Percentiles rank a stretch among this genome's conserved stretches.
Conservation (phyloP, 2,329 filamentous ascomycete species). For the Scolecobasidium constrictum region DNA sequence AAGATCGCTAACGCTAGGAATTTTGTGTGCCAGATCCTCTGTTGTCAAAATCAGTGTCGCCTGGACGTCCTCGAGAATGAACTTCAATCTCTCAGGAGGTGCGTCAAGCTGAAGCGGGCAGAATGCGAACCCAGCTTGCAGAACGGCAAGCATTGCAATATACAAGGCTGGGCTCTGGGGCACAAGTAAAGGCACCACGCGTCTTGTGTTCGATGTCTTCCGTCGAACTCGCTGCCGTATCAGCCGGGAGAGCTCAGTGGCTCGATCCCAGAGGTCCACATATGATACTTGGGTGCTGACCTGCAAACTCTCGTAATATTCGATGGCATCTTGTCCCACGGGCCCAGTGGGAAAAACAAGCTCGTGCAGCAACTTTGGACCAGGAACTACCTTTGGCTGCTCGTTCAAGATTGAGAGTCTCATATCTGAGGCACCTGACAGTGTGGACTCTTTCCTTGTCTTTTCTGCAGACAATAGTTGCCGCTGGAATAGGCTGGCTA, state of each 20-base stretch:
- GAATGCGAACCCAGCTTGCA: slow-evolving; percentile 76
- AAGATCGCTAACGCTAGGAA: slow-evolving; percentile 25
- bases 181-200: slow-evolving; percentile 63
- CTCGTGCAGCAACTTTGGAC: slow-evolving; percentile 48
- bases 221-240: slow-evolving; percentile 25
- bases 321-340: slow-evolving; percentile 42
- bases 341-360: slow-evolving; percentile 41
- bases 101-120: slow-evolving; percentile 74
- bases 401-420: slow-evolving; percentile 49
- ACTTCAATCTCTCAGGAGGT: slow-evolving; percentile 64
- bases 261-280: slow-evolving; percentile 46
- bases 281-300: slow-evolving; percentile 46
- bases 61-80: slow-evolving; percentile 68
- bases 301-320: slow-evolving; percentile 46
- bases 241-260: slow-evolving; percentile 43
- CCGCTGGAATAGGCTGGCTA: background rate
- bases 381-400: slow-evolving; percentile 39
- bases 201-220: slow-evolving; percentile 18
- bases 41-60: slow-evolving; percentile 60
- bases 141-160: slow-evolving; percentile 61
- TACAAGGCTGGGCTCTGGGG: slow-evolving; percentile 72
- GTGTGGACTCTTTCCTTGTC: background rate
- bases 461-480: background rate
- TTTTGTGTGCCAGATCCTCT: slow-evolving; percentile 29
- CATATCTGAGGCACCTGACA: background rate